Conservation (phyloP, 805 yeast genomes). For the Candida morakotiae region DNA sequence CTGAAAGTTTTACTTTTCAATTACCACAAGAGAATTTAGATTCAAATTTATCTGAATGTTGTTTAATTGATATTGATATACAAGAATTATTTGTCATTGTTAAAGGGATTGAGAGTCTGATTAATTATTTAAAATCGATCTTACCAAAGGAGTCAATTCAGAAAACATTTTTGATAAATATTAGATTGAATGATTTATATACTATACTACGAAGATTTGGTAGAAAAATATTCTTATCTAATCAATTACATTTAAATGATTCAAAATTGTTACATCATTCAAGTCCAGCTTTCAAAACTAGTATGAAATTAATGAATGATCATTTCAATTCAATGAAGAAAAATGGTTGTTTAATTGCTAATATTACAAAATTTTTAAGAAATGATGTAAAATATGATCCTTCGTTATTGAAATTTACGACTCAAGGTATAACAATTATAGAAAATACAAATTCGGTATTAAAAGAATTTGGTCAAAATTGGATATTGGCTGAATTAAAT, state of each 20-base stretch:
- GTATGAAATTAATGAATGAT: conserved; percentile 26
- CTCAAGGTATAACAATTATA: conserved; percentile 32
- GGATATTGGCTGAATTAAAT: conserved; percentile 42
- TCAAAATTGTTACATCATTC: conserved; percentile 28
- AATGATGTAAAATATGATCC: conserved; percentile 20
- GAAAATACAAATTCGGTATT: conserved; percentile 27
- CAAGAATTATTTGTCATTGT: conserved; percentile 24
- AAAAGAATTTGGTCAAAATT: conserved; percentile 34
- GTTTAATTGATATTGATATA: conserved; percentile 38
- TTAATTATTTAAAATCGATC: conserved; percentile 21
- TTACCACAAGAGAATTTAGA: conserved; percentile 13
- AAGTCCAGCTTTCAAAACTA: conserved; percentile 16
- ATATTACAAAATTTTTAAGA: conserved; percentile 43
- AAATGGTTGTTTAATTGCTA: conserved; percentile 46
- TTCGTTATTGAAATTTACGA: conserved; percentile 31
- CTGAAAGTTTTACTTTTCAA: conserved; percentile 14
- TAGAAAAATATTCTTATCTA: conserved; percentile 42
- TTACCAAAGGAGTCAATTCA: conserved; percentile 30
- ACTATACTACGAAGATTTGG: conserved; percentile 45
- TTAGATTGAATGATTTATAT: conserved; percentile 49
- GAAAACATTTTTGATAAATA: conserved; percentile 40
- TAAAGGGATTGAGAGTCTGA: conserved; percentile 19
- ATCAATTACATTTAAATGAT: conserved; percentile 40
- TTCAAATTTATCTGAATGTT: conserved; percentile 19
- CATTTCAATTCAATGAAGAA: conserved; percentile 42